Base-by-base conservation (phyloP, 257 asterid genomes). In the Leptodermis oblonga region DNA sequence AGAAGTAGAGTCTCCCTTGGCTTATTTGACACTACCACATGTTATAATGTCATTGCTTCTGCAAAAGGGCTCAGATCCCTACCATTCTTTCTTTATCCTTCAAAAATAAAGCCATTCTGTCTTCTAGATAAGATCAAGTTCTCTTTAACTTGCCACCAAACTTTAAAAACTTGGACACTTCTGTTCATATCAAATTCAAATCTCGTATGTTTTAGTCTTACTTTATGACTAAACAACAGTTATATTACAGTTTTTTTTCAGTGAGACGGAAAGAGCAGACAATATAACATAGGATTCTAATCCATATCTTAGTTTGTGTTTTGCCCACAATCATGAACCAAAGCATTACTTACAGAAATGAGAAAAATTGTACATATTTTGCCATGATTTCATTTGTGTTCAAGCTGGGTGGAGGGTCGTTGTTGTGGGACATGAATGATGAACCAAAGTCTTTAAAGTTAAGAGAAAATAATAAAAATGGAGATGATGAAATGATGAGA, bases 321-420 rank as follows among this genome's bases (percentile, higher is more conserved):
- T 77, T 67, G 68, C 73, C 71, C 70, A 7, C 74, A 43, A 53
- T 62, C 48, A 65, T 25, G 23, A 65, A 20, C 17, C 48, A 70
- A 70, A 64, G 71, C 58, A 68, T n/a, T n/a, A n/a, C n/a, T n/a
- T n/a, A n/a, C n/a, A n/a, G n/a, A n/a, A n/a, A n/a, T n/a, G n/a
- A n/a, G 68, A 78, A 84, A 87, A 80, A 65, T 77, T 87, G 81
- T 79, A 82, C 87, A 82, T 78, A 83, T 69, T 69, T 18, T 62
- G 65, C 31, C 63, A 26, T 48, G 43, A 41, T 14, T 39, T 4
- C 1, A 7, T 5, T 3, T 75, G 76, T 41, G 77, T 73, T 77
- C 52, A 70, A 77, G 66, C 60, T 79, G 71, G 77, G 84, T 60
- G 69, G 56, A 51, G 51, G 52, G 73, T 65, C 71, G 41, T 70